These are phyloP conservation scores for Pseudogymnoascus verrucosus DNA, from an alignment of 2,329 filamentous ascomycete genomes.

Conservation along the genomic window DNA sequence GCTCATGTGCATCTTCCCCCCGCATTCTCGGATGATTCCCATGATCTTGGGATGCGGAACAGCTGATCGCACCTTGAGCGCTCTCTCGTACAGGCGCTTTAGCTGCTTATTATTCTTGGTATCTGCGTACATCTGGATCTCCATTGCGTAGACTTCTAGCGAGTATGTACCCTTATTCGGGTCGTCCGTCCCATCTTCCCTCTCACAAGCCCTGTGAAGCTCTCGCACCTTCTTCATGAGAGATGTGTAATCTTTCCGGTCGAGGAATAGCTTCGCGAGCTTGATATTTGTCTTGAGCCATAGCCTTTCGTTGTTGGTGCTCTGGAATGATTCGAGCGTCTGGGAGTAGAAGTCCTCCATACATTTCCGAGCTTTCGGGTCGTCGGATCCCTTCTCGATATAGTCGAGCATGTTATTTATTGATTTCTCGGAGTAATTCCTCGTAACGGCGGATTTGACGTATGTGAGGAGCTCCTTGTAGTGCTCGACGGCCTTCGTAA, in stretches of 20 bases:
- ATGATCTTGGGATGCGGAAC: conserved; percentile 98
- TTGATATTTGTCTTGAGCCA: conserved; percentile 99
- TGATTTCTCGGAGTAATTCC: conserved; percentile 98
- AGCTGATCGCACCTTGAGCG: conserved; percentile 87
- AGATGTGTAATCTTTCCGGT: conserved; percentile 77
- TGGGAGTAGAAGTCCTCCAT: conserved; percentile 95
- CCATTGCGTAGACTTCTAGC: conserved; percentile 89
- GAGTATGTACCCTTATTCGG: conserved; percentile 94
- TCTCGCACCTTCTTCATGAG: conserved; percentile 79
- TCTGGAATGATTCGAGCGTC: conserved; percentile 91
- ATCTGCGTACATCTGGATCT: conserved; percentile 98
- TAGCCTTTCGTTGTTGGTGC: conserved; percentile 91
- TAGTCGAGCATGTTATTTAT: conserved; percentile 99
- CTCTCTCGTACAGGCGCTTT: conserved; percentile 85
- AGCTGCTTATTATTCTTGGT: conserved; percentile 96
- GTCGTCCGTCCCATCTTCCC: conserved; percentile 79
- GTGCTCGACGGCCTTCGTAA: conserved; percentile 70
- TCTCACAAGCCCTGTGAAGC: conserved; percentile 81
- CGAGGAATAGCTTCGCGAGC: conserved; percentile 81
- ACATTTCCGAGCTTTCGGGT: conserved; percentile 63
- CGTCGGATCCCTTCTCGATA: conserved; percentile 77
- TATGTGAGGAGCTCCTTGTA: conserved; percentile 94
- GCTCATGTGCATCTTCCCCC: conserved; percentile 99
- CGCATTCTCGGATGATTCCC: conserved; percentile 97
- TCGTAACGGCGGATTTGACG: conserved; percentile 90